Percentiles rank a stretch among this genome's conserved stretches.
phyloP scores from a whole-genome alignment of 169 alveolate species.

The Theileria sp. region DNA sequence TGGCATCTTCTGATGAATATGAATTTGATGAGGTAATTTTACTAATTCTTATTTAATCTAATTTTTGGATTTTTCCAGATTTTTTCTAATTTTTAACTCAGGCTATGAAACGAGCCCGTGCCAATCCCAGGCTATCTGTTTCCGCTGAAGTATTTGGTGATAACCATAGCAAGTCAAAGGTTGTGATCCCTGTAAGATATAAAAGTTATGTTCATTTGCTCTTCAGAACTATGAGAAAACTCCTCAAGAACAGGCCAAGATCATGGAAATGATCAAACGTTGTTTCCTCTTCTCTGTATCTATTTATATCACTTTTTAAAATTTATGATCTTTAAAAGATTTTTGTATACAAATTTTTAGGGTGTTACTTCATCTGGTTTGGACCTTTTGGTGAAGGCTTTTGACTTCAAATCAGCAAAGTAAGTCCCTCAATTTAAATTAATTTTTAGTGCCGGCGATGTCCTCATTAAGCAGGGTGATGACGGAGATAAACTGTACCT shows the following conservation, averaged over 20 bases:
- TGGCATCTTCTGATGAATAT: conserved; percentile 13
- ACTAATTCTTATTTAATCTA: too few species aligned
- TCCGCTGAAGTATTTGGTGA: conserved; percentile 67
- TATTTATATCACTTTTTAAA: background rate
- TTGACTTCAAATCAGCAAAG: conserved; percentile 45
- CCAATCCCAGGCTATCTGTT: conserved; percentile 54
- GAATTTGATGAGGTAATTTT: conserved; percentile 39
- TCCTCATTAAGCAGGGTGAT: conserved; percentile 92
- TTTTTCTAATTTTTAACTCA: background rate
- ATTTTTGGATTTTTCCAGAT: background rate
- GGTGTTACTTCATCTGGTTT: conserved; percentile 41
- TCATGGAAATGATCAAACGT: conserved; percentile 31
- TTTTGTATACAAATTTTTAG: conserved; percentile 4
- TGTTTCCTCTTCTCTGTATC: conserved; percentile 66
- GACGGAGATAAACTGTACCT: conserved; percentile 90
- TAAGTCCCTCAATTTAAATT: background rate
- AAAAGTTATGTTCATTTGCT: background rate
- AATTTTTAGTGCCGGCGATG: conserved; percentile 44
- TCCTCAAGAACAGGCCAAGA: conserved; percentile 51
- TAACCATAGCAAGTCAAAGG: conserved; percentile 15
- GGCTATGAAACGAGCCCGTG: conserved; percentile 56
- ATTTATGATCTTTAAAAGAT: background rate
- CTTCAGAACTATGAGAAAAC: conserved; percentile 52
- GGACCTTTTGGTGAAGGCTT: conserved; percentile 46
- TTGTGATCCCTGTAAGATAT: conserved; percentile 55